Conservation (phyloP, 371 early-diverging fungal genomes). For the Mucor plumbeus region DNA sequence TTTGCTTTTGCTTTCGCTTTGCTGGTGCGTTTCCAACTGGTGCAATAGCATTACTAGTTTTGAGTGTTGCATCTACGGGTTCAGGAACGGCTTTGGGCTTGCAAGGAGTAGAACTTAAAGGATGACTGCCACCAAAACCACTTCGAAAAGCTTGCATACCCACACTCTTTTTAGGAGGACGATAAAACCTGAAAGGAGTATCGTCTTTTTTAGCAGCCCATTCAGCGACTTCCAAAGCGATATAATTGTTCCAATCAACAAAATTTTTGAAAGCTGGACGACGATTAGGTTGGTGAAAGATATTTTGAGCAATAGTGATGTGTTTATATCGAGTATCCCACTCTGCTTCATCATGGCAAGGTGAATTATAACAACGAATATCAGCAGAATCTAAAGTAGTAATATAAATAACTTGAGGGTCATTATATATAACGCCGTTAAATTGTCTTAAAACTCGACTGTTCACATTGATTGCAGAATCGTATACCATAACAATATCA, state of each 20-base stretch:
- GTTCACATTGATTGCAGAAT: not conserved
- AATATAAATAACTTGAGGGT: not conserved
- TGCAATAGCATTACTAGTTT: too few relatives aligned
- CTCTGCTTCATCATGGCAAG: not conserved
- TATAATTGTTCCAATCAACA: not conserved
- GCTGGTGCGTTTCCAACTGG: too few relatives aligned
- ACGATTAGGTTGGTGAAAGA: not conserved
- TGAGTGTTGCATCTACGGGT: not conserved
- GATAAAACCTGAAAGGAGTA: not conserved
- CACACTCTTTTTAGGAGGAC: not conserved
- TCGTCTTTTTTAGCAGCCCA: not conserved
- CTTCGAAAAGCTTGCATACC: not conserved
- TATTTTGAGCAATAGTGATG: not conserved
- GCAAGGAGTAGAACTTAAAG: not conserved
- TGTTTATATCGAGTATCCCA: not conserved
- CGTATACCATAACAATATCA: conserved; percentile 1
- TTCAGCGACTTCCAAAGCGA: not conserved
- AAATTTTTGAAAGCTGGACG: too few relatives aligned
- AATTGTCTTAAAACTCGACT: not conserved
- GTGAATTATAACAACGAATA: not conserved
- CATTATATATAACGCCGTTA: not conserved
- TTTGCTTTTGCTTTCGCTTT: too few relatives aligned
- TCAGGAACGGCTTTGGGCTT: too few relatives aligned
- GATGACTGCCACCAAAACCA: not conserved
- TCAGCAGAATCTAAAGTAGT: conserved; percentile 10